Percentiles rank a stretch among this genome's conserved stretches.
phyloP scores from a whole-genome alignment of 1,284 basidiomycete genomes.

The Heliocybe sulcata region DNA sequence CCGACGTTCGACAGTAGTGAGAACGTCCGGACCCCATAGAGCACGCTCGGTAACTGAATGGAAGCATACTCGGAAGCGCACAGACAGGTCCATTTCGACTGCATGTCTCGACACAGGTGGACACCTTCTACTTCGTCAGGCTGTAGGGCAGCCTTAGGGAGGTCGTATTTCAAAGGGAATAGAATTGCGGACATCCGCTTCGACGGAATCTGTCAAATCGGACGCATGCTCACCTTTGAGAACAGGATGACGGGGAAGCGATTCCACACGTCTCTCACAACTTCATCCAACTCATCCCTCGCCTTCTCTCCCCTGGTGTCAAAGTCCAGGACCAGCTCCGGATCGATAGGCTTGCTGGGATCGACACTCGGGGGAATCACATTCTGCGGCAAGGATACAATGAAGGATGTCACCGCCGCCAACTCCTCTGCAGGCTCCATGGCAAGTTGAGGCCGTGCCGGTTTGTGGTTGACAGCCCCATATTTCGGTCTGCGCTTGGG shows the following conservation, averaged over 20 bases:
- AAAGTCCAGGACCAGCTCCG: conserved; percentile 77
- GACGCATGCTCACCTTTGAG: conserved; percentile 54
- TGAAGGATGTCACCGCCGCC: conserved; percentile 70
- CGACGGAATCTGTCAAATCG: conserved; percentile 3
- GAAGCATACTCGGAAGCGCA: too few species aligned
- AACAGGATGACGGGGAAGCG: conserved; percentile 76
- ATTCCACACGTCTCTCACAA: conserved; percentile 45
- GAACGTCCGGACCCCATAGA: background rate
- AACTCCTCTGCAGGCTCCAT: conserved; percentile 62
- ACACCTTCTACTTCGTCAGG: too few species aligned
- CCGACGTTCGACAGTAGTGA: background rate
- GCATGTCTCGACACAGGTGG: too few species aligned
- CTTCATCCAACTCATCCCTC: conserved; percentile 26
- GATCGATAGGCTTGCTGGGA: conserved; percentile 62
- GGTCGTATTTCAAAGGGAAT: too few species aligned
- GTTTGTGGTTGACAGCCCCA: conserved; percentile 11
- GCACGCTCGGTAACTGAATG: too few species aligned
- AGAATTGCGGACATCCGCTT: conserved; percentile 4
- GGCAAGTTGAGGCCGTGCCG: conserved; percentile 28
- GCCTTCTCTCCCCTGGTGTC: conserved; percentile 51
- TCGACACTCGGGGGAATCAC: conserved; percentile 65
- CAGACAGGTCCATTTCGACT: too few species aligned
- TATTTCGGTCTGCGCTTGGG: conserved; percentile 16
- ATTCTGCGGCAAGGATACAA: conserved; percentile 75
- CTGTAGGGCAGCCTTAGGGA: too few species aligned